These are phyloP conservation scores for Penicillium sp. DNA, from an alignment of 2,329 filamentous ascomycete genomes.

Conservation along the genomic window DNA sequence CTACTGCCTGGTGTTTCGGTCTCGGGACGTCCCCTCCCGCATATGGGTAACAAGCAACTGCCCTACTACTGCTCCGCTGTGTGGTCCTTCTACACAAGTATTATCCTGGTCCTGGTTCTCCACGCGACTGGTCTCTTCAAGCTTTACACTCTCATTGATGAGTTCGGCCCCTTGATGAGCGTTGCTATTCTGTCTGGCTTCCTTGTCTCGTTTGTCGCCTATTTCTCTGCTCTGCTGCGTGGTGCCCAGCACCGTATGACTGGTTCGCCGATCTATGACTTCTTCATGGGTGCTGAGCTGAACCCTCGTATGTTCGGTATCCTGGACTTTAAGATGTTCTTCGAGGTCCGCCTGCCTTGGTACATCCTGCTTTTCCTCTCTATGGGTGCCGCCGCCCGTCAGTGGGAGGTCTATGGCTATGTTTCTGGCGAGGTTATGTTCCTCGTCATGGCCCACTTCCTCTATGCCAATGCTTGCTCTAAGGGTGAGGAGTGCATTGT, in stretches of 20 bases:
- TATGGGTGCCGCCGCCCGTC: constrained; percentile 75
- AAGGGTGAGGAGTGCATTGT: constrained; percentile 92
- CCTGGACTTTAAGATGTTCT: constrained; percentile 94
- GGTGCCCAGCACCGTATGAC: constrained; percentile 93
- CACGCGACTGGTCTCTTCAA: constrained; percentile 86
- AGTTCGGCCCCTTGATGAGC: constrained; percentile 90
- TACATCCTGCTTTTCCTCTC: constrained; percentile 83
- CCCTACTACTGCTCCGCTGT: constrained; percentile 94
- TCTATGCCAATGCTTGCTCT: constrained; percentile 89
- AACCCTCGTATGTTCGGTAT: constrained; percentile 85
- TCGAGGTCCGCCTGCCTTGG: constrained; percentile 90
- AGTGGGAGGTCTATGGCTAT: constrained; percentile 84
- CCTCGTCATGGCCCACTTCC: constrained; percentile 84
- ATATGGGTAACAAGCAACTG: constrained; percentile 82
- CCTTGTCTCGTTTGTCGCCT: constrained; percentile 79
- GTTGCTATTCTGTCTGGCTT: constrained; percentile 93
- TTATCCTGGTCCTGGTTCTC: constrained; percentile 69
- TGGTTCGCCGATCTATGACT: constrained; percentile 78
- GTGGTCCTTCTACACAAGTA: constrained; percentile 84
- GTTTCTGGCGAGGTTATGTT: constrained; percentile 84
- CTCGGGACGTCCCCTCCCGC: constrained; percentile 84
- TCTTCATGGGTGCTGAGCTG: constrained; percentile 88
- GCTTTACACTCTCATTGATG: constrained; percentile 88
- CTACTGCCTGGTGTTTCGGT: constrained; percentile 83
- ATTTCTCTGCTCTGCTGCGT: constrained; percentile 79